Evolutionary conservation across 2,329 filamentous ascomycete species (phyloP).

Genomic region (Stachybotrys echinatus): DNA sequence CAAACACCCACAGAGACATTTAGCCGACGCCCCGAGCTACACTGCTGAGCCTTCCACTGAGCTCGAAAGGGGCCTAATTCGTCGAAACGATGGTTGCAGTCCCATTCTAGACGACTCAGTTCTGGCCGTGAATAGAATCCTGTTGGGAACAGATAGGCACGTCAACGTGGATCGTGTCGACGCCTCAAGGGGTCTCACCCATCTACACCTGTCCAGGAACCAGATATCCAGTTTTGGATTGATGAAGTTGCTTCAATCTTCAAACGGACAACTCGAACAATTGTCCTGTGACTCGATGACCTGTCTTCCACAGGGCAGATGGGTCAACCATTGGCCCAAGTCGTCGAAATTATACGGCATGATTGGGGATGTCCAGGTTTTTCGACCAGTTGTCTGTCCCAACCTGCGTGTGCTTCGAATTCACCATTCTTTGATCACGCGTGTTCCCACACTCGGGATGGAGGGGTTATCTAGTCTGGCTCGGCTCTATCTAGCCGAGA

Average conservation of each 20-base stretch:
- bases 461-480: constrained; percentile 29
- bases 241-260: constrained; percentile 34
- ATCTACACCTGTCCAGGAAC: constrained; percentile 49
- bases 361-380: constrained; percentile 38
- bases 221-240: constrained; percentile 38
- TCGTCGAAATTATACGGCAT: constrained; percentile 34
- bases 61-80: constrained; percentile 14
- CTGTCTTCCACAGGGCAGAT: constrained; percentile 15
- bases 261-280: constrained; percentile 42
- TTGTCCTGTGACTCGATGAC: constrained; percentile 44
- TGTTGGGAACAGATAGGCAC: constrained; percentile 16
- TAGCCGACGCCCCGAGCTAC: constrained; percentile 40
- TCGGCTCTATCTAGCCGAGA: constrained; percentile 39
- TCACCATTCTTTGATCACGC: constrained; percentile 57
- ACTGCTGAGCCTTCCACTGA: constrained; percentile 9
- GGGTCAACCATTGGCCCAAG: constrained; percentile 17
- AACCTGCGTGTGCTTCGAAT: constrained; percentile 48
- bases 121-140: constrained; percentile 15
- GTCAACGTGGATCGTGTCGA: constrained; percentile 13
- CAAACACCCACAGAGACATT: constrained; percentile 39
- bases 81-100: constrained; percentile 24
- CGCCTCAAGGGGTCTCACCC: constrained; percentile 35
- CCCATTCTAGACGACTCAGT: constrained; percentile 19
- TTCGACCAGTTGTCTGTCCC: constrained; percentile 47
- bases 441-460: constrained; percentile 39